These are phyloP conservation scores for Neonectria sp. DNA, from an alignment of 2,329 filamentous ascomycete species.

Conservation along the genomic window DNA sequence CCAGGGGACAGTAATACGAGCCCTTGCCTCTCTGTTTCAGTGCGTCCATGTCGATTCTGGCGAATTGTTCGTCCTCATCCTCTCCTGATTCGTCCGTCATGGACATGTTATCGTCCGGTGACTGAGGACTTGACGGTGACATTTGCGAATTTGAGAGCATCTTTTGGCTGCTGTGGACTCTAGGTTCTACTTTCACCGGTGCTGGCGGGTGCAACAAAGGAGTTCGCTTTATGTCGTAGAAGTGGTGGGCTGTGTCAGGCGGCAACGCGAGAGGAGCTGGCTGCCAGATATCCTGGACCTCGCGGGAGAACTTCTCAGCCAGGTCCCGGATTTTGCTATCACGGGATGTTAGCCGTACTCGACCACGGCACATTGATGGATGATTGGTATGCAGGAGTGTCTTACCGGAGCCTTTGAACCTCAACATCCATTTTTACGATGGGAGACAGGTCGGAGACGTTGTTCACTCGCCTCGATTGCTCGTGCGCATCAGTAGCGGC, in stretches of 20 bases:
- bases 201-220: slow-evolving; percentile 35
- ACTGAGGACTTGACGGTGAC: slow-evolving; percentile 27
- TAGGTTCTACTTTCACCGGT: slow-evolving; percentile 39
- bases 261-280: slow-evolving; percentile 36
- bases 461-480: slow-evolving; percentile 41
- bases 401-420: slow-evolving; percentile 53
- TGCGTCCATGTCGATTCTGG: slow-evolving; percentile 56
- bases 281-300: slow-evolving; percentile 53
- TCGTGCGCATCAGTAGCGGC: slow-evolving; percentile 49
- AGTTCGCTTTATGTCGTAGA: slow-evolving; percentile 40
- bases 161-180: slow-evolving; percentile 41
- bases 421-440: slow-evolving; percentile 52
- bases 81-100: slow-evolving; percentile 51
- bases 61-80: slow-evolving; percentile 54
- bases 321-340: slow-evolving; percentile 54
- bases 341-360: slow-evolving; percentile 32
- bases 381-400: background rate
- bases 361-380: slow-evolving; percentile 9
- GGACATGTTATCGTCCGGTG: slow-evolving; percentile 38
- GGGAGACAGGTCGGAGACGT: slow-evolving; percentile 48
- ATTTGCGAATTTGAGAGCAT: slow-evolving; percentile 42
- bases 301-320: slow-evolving; percentile 52
- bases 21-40: slow-evolving; percentile 59
- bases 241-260: slow-evolving; percentile 37
- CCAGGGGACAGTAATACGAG: slow-evolving; percentile 55